Percentiles rank a stretch among this genome's conserved stretches.
phyloP scores from a whole-genome alignment of 2,329 filamentous ascomycete genomes.

The Neoascochyta sp. region DNA sequence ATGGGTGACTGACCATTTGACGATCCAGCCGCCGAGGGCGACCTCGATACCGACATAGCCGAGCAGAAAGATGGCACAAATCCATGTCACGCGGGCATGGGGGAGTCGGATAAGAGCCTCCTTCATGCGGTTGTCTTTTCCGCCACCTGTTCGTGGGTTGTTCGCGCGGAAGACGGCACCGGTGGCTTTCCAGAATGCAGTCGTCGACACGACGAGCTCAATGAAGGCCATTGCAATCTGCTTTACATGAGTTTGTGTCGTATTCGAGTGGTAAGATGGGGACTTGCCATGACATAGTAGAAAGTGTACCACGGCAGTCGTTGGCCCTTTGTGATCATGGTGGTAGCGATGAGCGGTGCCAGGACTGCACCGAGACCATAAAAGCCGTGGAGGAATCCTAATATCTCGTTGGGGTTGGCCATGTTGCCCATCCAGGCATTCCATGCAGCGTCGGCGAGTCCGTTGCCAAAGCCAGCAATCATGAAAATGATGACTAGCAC shows the following conservation, averaged over 20 bases:
- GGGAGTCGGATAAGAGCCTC: constrained; percentile 48
- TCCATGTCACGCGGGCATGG: constrained; percentile 61
- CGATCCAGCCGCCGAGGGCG: constrained; percentile 74
- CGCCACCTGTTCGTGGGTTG: constrained; percentile 44
- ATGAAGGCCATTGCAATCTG: constrained; percentile 54
- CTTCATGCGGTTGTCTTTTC: constrained; percentile 49
- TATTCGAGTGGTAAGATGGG: no score
- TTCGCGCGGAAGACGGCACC: constrained; percentile 55
- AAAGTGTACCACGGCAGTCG: constrained; percentile 69
- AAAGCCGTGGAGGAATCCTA: constrained; percentile 68
- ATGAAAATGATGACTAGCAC: constrained; percentile 63
- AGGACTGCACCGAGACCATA: constrained; percentile 71
- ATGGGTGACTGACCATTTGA: no score
- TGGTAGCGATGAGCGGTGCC: constrained; percentile 66
- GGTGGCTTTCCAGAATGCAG: constrained; percentile 62
- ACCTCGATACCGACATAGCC: constrained; percentile 78
- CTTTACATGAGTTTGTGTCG: constrained; percentile 1
- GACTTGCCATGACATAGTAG: constrained; percentile 69
- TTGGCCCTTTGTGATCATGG: constrained; percentile 62
- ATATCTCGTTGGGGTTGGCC: constrained; percentile 67
- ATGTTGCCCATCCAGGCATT: constrained; percentile 65
- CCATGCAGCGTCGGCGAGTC: constrained; percentile 59
- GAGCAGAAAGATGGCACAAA: constrained; percentile 70
- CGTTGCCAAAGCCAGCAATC: constrained; percentile 68
- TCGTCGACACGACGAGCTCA: constrained; percentile 52